phyloP scores from a whole-genome alignment of 1,284 basidiomycete genomes.

The Trichosporon ovoides region DNA sequence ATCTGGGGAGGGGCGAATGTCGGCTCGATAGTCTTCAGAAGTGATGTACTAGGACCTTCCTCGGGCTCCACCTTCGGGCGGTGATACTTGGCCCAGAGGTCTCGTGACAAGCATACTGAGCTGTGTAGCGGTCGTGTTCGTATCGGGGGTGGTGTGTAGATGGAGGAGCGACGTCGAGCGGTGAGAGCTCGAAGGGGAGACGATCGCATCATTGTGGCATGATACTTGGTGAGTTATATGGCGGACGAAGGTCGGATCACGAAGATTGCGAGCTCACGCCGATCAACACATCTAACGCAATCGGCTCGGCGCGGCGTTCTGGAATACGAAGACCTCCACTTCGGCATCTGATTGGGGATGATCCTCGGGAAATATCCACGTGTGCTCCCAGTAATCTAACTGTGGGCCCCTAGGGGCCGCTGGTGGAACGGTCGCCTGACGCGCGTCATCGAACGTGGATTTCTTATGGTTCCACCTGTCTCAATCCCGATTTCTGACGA shows the following conservation, averaged over 20 bases:
- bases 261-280: background rate
- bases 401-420: no score
- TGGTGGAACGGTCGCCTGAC: no score
- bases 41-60: background rate
- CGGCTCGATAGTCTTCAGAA: background rate
- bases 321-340: no score
- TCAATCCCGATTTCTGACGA: background rate
- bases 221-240: background rate
- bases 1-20: background rate
- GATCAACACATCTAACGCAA: constrained; percentile 5
- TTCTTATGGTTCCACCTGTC: background rate
- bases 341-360: background rate
- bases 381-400: background rate
- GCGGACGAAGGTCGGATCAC: background rate
- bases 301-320: background rate
- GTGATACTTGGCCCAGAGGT: constrained; percentile 18
- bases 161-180: background rate
- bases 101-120: background rate
- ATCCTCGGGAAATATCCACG: background rate
- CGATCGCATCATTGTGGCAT: background rate
- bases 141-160: background rate
- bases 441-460: background rate
- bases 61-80: background rate
- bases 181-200: background rate
- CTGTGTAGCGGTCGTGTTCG: constrained; percentile 3